phyloP scores from a whole-genome alignment of 2,329 filamentous ascomycete genomes.

The Malbranchea cinnamomea region DNA sequence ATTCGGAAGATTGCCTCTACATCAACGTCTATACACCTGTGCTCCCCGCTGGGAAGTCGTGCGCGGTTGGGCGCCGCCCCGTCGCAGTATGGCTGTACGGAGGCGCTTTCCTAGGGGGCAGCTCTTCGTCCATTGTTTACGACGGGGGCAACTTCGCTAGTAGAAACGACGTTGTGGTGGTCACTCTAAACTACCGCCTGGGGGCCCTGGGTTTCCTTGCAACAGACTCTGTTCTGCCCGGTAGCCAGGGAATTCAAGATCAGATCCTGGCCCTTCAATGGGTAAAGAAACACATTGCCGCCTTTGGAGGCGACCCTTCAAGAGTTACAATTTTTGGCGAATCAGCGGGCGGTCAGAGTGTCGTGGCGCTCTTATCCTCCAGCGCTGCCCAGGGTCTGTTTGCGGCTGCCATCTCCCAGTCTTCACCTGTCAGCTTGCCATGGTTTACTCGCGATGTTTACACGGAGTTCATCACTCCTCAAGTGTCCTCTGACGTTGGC shows the following conservation, averaged over 20 bases:
- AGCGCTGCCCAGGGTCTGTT: constrained; percentile 15
- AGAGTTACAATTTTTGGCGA: constrained; percentile 23
- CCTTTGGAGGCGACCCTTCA: constrained; percentile 18
- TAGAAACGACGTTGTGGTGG: constrained; percentile 25
- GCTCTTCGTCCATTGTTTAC: constrained; percentile 10
- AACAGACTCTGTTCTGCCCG: constrained; percentile 20
- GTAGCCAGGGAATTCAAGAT: constrained; percentile 25
- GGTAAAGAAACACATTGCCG: constrained; percentile 16
- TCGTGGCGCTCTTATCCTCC: constrained; percentile 21
- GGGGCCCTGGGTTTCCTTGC: constrained; percentile 30
- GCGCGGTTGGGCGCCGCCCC: not conserved
- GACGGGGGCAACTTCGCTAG: constrained; percentile 23
- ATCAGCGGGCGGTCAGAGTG: constrained; percentile 36
- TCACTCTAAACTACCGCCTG: constrained; percentile 33
- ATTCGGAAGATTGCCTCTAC: constrained; percentile 4
- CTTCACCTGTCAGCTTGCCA: constrained; percentile 14
- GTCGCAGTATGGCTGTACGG: constrained; percentile 4
- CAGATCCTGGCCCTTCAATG: constrained; percentile 14
- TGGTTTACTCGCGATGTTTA: constrained; percentile 16
- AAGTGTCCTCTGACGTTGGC: constrained; percentile 13
- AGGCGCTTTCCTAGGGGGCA: not conserved
- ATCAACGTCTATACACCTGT: constrained; percentile 4
- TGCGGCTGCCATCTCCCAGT: constrained; percentile 16
- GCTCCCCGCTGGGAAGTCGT: not conserved
- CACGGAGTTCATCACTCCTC: constrained; percentile 11